Percentiles rank a stretch among this genome's conserved stretches.
Evolutionary conservation across 2,329 filamentous ascomycete species (phyloP).

Genomic region (Penicillium palitans): DNA sequence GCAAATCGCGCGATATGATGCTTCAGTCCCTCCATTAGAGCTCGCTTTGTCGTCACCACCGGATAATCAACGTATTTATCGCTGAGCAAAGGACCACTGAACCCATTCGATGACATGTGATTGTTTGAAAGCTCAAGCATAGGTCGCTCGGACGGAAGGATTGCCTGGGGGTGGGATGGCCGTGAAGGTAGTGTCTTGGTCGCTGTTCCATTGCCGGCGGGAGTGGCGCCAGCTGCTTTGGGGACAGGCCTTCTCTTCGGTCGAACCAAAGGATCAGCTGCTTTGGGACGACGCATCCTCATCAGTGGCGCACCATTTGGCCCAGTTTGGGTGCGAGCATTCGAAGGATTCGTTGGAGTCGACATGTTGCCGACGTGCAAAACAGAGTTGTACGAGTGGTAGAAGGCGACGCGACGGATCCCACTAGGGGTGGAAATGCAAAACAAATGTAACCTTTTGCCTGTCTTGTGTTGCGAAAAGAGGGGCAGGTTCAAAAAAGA

Average conservation of each 20-base stretch:
- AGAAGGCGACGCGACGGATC: background rate
- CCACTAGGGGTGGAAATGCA: background rate
- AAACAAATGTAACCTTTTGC: background rate
- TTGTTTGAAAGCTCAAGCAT: conserved; percentile 26
- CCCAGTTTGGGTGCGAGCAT: conserved; percentile 50
- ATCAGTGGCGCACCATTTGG: conserved; percentile 47
- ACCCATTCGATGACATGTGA: conserved; percentile 43
- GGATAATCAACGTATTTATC: conserved; percentile 58
- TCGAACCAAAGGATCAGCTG: conserved; percentile 64
- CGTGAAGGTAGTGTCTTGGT: conserved; percentile 29
- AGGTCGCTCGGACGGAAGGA: conserved; percentile 22
- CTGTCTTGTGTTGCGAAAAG: background rate
- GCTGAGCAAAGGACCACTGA: conserved; percentile 44
- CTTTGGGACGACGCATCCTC: conserved; percentile 49
- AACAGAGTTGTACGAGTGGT: background rate
- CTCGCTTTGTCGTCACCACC: conserved; percentile 79
- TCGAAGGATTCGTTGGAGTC: conserved; percentile 47
- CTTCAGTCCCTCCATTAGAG: conserved; percentile 74
- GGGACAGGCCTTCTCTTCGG: conserved; percentile 52
- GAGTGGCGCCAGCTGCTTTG: conserved; percentile 25
- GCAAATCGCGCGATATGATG: conserved; percentile 86
- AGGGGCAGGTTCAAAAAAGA: background rate
- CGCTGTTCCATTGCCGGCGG: conserved; percentile 25
- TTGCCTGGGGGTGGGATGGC: conserved; percentile 22
- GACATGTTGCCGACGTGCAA: conserved; percentile 28